Evolutionary conservation across 2,329 filamentous ascomycete genomes (phyloP).

Genomic region (Botrytis pseudocinerea): DNA sequence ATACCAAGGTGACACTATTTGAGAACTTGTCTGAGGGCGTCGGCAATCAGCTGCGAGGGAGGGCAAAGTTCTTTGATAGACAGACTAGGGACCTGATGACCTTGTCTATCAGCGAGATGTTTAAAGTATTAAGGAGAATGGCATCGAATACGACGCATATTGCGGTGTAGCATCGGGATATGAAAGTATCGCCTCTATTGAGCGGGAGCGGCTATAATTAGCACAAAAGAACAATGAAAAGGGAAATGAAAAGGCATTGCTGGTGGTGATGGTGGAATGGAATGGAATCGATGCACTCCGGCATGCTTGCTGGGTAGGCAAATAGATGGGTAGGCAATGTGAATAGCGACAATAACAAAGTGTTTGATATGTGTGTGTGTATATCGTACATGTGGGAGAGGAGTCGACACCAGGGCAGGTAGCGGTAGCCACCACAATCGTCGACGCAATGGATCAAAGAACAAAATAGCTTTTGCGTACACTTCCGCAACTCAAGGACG

Average conservation of each 20-base stretch:
- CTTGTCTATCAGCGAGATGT: not conserved
- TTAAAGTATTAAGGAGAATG: not conserved
- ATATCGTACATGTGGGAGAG: too few species aligned
- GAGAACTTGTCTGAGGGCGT: not conserved
- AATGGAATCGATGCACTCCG: not conserved
- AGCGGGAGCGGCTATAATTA: not conserved
- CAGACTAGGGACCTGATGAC: not conserved
- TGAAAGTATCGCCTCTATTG: not conserved
- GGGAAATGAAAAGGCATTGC: not conserved
- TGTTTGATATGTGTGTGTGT: not conserved
- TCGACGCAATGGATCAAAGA: not conserved
- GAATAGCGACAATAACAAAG: not conserved
- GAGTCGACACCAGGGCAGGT: not conserved
- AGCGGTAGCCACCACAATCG: not conserved
- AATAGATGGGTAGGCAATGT: not conserved
- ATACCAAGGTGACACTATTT: not conserved
- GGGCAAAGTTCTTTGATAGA: not conserved
- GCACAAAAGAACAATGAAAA: not conserved
- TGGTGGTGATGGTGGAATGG: not conserved
- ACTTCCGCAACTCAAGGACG: not conserved
- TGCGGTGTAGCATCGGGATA: not conserved
- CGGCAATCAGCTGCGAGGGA: not conserved
- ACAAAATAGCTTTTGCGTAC: not conserved
- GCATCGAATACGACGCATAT: not conserved
- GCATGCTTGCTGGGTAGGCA: not conserved